A percentile compares a stretch with the other conserved stretches of the same genome.
These are phyloP conservation scores for Ampelomyces quisqualis DNA, from an alignment of 2,329 filamentous ascomycete species.

Conservation along the genomic window DNA sequence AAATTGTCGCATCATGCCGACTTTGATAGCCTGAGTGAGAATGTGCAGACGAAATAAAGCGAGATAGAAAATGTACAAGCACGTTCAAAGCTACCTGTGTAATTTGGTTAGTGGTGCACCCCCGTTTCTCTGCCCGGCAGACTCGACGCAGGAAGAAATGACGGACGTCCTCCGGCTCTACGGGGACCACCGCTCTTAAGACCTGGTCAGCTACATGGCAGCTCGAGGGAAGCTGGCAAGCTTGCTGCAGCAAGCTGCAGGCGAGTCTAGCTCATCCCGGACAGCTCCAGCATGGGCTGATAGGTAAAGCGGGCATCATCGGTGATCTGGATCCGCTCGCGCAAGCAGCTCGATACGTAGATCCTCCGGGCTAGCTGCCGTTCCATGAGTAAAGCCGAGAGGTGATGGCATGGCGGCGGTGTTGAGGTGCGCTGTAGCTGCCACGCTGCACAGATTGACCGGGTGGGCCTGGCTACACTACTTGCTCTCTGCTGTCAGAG, in stretches of 20 bases:
- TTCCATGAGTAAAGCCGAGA: slow-evolving; percentile 11
- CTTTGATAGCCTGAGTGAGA: neutral
- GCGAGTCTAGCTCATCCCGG: slow-evolving; percentile 31
- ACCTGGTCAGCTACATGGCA: slow-evolving; percentile 24
- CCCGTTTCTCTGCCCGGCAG: slow-evolving; percentile 5
- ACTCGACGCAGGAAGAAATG: slow-evolving; percentile 9
- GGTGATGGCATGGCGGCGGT: slow-evolving; percentile 20
- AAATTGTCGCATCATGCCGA: slow-evolving; percentile 20
- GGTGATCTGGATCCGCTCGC: slow-evolving; percentile 8
- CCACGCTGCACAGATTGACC: too few relatives aligned
- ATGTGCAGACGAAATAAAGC: neutral
- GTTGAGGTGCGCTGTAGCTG: slow-evolving; percentile 25
- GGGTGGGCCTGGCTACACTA: slow-evolving; percentile 15
- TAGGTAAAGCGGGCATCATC: slow-evolving; percentile 24
- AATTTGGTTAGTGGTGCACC: slow-evolving; percentile 13
- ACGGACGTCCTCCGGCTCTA: slow-evolving; percentile 13
- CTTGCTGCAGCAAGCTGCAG: slow-evolving; percentile 30
- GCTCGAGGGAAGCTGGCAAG: slow-evolving; percentile 26
- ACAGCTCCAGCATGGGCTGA: slow-evolving; percentile 23
- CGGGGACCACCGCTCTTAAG: slow-evolving; percentile 28
- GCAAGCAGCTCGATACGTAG: slow-evolving; percentile 1
- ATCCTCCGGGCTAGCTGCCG: slow-evolving; percentile 6
- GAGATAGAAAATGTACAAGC: slow-evolving; percentile 1
- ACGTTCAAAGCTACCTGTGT: slow-evolving; percentile 1
- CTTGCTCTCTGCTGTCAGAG: too few relatives aligned